Percentiles rank a stretch among this genome's conserved stretches.
Evolutionary conservation across 495 filamentous ascomycete species (phyloP).

Genomic region (Penicillium pancosmium): DNA sequence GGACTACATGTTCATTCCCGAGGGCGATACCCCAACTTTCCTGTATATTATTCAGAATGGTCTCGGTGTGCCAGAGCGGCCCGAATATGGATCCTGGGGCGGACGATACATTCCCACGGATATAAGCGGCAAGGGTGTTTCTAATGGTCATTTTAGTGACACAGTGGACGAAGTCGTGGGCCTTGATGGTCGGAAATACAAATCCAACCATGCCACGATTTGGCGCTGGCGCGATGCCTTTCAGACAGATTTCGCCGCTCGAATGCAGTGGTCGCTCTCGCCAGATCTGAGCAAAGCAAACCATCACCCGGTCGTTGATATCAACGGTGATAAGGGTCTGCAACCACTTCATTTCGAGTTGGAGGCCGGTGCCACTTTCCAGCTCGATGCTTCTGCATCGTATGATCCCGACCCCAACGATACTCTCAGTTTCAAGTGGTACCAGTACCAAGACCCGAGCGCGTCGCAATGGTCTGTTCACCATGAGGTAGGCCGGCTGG

Average conservation of each 20-base stretch:
- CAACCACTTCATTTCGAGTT: constrained; percentile 36
- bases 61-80: constrained; percentile 43
- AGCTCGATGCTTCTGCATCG: constrained; percentile 43
- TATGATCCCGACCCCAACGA: constrained; percentile 46
- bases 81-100: constrained; percentile 52
- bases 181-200: constrained; percentile 35
- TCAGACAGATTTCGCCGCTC: constrained; percentile 53
- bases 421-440: constrained; percentile 48
- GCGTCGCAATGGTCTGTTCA: constrained; percentile 44
- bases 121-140: constrained; percentile 7
- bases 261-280: constrained; percentile 51
- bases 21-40: constrained; percentile 53
- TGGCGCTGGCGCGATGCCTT: constrained; percentile 54
- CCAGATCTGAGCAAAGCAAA: constrained; percentile 32
- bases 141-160: constrained; percentile 43
- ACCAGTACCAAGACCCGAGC: constrained; percentile 47
- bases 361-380: constrained; percentile 36
- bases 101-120: constrained; percentile 38
- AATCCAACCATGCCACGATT: constrained; percentile 49
- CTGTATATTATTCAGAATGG: constrained; percentile 53
- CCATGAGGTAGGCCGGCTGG: constrained; percentile 38
- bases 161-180: constrained; percentile 44
- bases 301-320: constrained; percentile 44
- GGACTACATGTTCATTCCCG: constrained; percentile 43
- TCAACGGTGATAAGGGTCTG: constrained; percentile 39